phyloP scores from a whole-genome alignment of 2,329 filamentous ascomycete genomes.

The Pseudogymnoascus sp. region DNA sequence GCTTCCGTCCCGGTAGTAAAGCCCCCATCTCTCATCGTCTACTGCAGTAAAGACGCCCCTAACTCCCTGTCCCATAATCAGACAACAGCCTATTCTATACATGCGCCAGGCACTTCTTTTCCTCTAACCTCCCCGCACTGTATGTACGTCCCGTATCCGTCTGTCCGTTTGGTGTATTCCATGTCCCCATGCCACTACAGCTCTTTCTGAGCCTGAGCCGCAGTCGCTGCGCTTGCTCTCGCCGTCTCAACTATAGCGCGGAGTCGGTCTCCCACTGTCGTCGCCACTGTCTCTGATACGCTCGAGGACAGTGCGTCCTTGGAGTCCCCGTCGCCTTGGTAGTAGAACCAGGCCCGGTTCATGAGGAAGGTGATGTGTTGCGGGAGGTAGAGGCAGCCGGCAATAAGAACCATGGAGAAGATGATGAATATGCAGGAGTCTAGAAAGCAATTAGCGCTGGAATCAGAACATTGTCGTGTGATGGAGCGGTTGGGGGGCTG shows the following conservation, averaged over 20 bases:
- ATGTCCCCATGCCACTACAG: conserved; percentile 14
- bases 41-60: neutral
- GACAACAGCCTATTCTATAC: neutral
- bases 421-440: conserved; percentile 90
- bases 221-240: conserved; percentile 14
- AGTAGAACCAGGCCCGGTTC: conserved; percentile 89
- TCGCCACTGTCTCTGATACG: conserved; percentile 17
- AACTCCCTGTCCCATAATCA: neutral
- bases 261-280: conserved; percentile 23
- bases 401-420: conserved; percentile 77
- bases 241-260: conserved; percentile 15
- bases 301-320: conserved; percentile 16
- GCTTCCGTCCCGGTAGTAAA: neutral
- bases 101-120: conserved; percentile 5
- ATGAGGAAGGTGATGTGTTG: conserved; percentile 79
- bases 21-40: neutral
- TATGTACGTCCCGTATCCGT: neutral
- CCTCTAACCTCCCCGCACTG: neutral
- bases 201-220: conserved; percentile 21
- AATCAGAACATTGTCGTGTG: neutral
- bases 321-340: conserved; percentile 59
- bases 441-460: conserved; percentile 32
- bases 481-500: neutral
- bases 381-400: conserved; percentile 84
- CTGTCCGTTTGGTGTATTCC: neutral